phyloP scores from a whole-genome alignment of 108 stramenopile species.

The Conticribra weissflogii region DNA sequence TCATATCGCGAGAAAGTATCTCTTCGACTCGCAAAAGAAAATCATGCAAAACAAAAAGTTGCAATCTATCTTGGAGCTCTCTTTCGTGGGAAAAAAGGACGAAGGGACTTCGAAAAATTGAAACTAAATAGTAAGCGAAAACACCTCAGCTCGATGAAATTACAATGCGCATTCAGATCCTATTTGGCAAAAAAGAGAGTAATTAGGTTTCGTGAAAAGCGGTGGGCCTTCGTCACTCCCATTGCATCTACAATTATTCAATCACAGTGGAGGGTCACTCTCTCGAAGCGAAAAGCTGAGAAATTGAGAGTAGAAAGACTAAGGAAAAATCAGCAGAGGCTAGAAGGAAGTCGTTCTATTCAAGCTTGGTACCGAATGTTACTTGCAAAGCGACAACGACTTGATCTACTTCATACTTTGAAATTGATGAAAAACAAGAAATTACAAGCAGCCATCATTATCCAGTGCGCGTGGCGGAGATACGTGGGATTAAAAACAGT shows the following conservation, averaged over 20 bases:
- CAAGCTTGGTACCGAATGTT: slow-evolving; percentile 37
- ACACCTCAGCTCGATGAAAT: neutral
- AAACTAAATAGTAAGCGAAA: slow-evolving; percentile 10
- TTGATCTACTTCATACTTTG: slow-evolving; percentile 4
- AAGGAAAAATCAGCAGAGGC: neutral
- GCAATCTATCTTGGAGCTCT: slow-evolving; percentile 44
- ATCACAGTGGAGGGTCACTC: slow-evolving; percentile 35
- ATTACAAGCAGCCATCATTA: slow-evolving; percentile 20
- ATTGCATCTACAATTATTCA: slow-evolving; percentile 32
- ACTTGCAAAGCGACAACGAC: slow-evolving; percentile 5
- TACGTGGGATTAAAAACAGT: neutral
- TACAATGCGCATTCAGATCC: slow-evolving; percentile 39
- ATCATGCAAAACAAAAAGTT: slow-evolving; percentile 35
- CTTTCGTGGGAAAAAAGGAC: slow-evolving; percentile 44
- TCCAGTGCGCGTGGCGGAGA: slow-evolving; percentile 35
- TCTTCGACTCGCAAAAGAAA: slow-evolving; percentile 29
- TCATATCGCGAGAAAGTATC: slow-evolving; percentile 39
- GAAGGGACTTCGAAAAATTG: slow-evolving; percentile 25
- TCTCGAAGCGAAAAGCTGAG: slow-evolving; percentile 27
- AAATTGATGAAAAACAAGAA: slow-evolving; percentile 14
- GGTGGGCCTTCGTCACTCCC: slow-evolving; percentile 23
- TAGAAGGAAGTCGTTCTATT: slow-evolving; percentile 13
- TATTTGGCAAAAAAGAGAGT: slow-evolving; percentile 21
- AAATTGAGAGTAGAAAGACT: slow-evolving; percentile 4
- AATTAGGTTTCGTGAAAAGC: slow-evolving; percentile 10